Evolutionary conservation across 495 filamentous ascomycete species (phyloP), one percentile per base, ranked within the genome.

Genomic region (Aspergillus haitiensis): DNA sequence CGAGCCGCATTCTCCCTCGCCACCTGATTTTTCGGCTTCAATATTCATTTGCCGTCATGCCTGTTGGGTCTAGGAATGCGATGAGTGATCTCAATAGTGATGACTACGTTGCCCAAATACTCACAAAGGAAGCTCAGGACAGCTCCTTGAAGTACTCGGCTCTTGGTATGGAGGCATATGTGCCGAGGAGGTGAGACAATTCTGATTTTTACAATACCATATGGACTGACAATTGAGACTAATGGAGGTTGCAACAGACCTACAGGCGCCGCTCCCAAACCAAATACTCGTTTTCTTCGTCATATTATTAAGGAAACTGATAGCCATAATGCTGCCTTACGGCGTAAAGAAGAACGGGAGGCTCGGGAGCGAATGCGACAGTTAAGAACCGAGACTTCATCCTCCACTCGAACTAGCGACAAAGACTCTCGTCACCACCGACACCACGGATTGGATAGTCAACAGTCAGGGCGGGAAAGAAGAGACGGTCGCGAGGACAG

Each of bases 231-330:
- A 13, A 15, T 12, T 32, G 2, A 8, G 46, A 48, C 57, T 65
- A 33, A 67, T 53, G 31, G 5, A 57, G 3, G 11, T 51, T 65
- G 11, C 53, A 32, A 52, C 60, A 86, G 83, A 58, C 72, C 80
- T 39, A 73, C 85, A 18, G 71, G 79, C 31, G 83, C 83, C 65
- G 90, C 91, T 53, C 91, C 91, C 3, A 96, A 92, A 65, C 91
- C 93, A 12, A 98, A 98, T 65, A 96, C 89, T 0, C 80, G 90
- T 45, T 98, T 98, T 64, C 78, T 98, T 11, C 84, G 87, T 31
- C 90, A 94, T 62, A 89, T 98, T 53, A 89, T 98, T 63, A 88
- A 87, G 58, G 88, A 95, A 57, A 93, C 91, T 1, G 89, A 94
- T 60, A 90, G 64, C 53, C 94, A 98, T 72, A 98, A 98, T 82